Base-by-base conservation (phyloP, 2,329 filamentous ascomycete species). In the Harringtonia lauricola region DNA sequence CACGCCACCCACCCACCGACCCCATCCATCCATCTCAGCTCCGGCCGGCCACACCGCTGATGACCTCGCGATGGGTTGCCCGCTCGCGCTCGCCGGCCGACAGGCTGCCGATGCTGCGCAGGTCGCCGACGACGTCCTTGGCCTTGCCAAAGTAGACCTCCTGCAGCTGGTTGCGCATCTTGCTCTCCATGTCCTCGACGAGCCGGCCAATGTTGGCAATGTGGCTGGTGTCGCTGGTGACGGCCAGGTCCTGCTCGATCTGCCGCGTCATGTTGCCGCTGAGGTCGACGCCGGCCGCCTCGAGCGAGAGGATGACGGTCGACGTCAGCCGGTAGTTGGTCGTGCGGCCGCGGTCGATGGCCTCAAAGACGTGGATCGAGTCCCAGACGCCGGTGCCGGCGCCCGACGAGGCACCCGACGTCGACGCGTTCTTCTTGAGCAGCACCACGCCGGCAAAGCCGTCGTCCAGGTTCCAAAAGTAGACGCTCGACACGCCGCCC, bases 61-160 rank as follows among this genome's bases (percentile, higher is more conserved):
- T 94, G 66, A 95, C 81, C 66, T 95, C 90, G 56, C 81, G 73
- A 64, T 96, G 92, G 46, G 86, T 81, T 54, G 87, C 86, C 49
- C 85, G 76, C 52, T 95, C 90, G 58, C 76, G 78, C 58, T 85
- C 87, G 33, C 82, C 80, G 64, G 95, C 87, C 51, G 86, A 94
- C 61, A 96, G 66, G 50, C 83, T 81, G 41, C 80, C 79, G 51
- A 94, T 75, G 64, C 89, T 96, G 61, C 92, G 76, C 64, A 98
- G 66, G 62, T 98, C 90, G 44, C 90, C 92, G 4, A 98, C 90
- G 3, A 98, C 88, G 64, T 98, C 92, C 75, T 94, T 95, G 44
- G 92, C 90, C 72, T 98, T 98, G 60, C 92, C 92, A 66, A 98
- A 98, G 68, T 98, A 98, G 40, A 98, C 92, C 66, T 98, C 92